Evolutionary conservation across 306 rosid species (phyloP).

Genomic region (Pyrus bretschneideri): DNA sequence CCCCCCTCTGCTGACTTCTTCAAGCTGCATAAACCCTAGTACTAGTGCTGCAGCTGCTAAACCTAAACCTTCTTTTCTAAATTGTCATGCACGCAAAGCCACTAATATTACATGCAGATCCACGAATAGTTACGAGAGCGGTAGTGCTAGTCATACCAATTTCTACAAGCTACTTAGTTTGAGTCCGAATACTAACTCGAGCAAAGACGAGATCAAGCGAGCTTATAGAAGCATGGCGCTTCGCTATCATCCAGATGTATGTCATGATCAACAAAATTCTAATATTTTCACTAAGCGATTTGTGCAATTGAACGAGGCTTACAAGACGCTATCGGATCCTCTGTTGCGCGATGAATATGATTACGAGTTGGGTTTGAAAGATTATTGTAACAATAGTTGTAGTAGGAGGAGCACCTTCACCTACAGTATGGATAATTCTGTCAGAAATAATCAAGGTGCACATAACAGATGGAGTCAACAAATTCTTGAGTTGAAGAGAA

Average conservation of each 20-base stretch:
- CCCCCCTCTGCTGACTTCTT: neutral
- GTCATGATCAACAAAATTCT: conserved; percentile 18
- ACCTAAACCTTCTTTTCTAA: neutral
- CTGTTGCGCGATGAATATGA: conserved; percentile 45
- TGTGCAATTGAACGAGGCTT: conserved; percentile 50
- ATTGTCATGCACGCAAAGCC: neutral
- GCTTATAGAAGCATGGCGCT: conserved; percentile 59
- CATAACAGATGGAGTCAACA: conserved; percentile 37
- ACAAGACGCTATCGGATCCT: conserved; percentile 43
- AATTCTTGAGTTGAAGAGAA: conserved; percentile 41
- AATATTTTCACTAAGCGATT: conserved; percentile 12
- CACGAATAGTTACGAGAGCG: neutral
- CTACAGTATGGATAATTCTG: neutral
- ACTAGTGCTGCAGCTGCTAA: neutral
- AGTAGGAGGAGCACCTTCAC: neutral
- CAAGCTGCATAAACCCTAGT: neutral
- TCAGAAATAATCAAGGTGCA: neutral
- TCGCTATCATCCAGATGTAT: conserved; percentile 54
- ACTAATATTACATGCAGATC: conserved; percentile 20
- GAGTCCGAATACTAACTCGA: conserved; percentile 28
- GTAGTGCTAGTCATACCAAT: neutral
- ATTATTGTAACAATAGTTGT: too few relatives aligned
- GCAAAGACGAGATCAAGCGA: conserved; percentile 45
- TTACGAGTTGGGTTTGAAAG: conserved; percentile 22
- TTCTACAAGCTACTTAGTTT: conserved; percentile 41